Base-by-base conservation (phyloP, 129 eudicot genomes). In the Mikania micrantha region DNA sequence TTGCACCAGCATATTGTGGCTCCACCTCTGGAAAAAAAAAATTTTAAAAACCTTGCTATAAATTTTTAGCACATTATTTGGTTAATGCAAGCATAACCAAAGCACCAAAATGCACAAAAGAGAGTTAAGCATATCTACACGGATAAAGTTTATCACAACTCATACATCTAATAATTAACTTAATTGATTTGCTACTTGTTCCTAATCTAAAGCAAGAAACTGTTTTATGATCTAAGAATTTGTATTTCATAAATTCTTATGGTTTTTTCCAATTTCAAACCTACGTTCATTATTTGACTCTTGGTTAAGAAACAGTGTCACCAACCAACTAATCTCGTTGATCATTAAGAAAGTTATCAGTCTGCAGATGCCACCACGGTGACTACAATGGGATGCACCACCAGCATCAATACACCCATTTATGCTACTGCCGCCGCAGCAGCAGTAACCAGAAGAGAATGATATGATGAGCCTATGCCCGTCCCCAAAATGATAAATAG, bases 1-100 rank as follows among this genome's bases (percentile, higher is more conserved):
- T 85, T 80, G 99, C 97, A 63, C 99, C 99, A 65, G 93, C 24
- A 85, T 94, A 94, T 29, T 94, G 90, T 39, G 99, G 85, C 68
- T 94, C 99, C 62, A 94, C 97, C n/a, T 89, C 99, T 94, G 69
- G 11, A 74, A 47, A 7, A 47, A 31, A 39, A 3, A n/a, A 3
- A n/a, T 39, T 52, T 54, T 9, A 54, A 24, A 54, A 28, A 4
- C 20, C 19, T 25, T 36, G 11, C 13, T 12, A 2, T 49, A 54
- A 2, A 5, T 0, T 11, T 25, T 11, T 54, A 25, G 61, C 61
- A 25, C 19, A 27, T 25, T 5, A 72, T 31, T 28, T 41, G 27
- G n/a, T 59, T 11, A 25, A 54, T 21, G 49, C 35, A 28, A 40
- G 24, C 35, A 59, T 9, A 11, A 35, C 34, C 9, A 8, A 58